Percentiles rank a stretch among this genome's conserved stretches.
phyloP scores from a whole-genome alignment of 495 filamentous ascomycete species.

The Umbilicaria muhlenbergii region DNA sequence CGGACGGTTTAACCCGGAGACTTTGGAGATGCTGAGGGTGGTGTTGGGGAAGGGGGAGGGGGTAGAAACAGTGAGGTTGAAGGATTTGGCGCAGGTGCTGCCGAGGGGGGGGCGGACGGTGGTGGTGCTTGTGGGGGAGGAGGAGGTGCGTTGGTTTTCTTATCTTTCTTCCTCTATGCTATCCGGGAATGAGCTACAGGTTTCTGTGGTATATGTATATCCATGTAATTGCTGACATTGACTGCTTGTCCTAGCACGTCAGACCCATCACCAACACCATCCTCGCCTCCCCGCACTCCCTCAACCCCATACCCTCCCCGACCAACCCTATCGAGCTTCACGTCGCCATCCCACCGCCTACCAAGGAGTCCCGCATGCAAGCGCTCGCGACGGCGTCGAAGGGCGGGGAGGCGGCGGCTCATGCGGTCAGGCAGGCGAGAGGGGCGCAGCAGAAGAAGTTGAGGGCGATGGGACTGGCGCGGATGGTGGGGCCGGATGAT shows the following conservation, averaged over 20 bases:
- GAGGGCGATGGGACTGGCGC: slow-evolving; percentile 14
- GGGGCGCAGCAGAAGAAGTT: slow-evolving; percentile 11
- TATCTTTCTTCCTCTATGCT: neutral
- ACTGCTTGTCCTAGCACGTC: too few relatives aligned
- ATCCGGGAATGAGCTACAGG: neutral
- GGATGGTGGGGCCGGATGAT: slow-evolving; percentile 9
- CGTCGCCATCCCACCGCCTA: slow-evolving; percentile 10
- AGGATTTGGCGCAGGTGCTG: slow-evolving; percentile 9
- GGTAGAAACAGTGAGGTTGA: neutral
- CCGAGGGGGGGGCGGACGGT: slow-evolving; percentile 6
- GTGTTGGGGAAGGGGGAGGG: neutral
- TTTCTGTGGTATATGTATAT: neutral
- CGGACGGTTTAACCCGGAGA: neutral
- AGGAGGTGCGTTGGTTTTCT: slow-evolving; percentile 4
- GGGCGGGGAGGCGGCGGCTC: slow-evolving; percentile 7
- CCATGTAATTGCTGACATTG: neutral
- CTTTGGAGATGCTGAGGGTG: neutral
- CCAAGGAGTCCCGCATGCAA: slow-evolving; percentile 40
- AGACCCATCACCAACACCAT: too few relatives aligned
- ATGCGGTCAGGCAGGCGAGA: slow-evolving; percentile 13
- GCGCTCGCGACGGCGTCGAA: slow-evolving; percentile 9
- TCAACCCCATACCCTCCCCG: too few relatives aligned
- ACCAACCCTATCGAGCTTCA: neutral
- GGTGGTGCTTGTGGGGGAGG: slow-evolving; percentile 9
- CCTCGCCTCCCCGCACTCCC: too few relatives aligned